Base-by-base conservation (phyloP, 2,329 filamentous ascomycete species). In the Claviceps paspali region DNA sequence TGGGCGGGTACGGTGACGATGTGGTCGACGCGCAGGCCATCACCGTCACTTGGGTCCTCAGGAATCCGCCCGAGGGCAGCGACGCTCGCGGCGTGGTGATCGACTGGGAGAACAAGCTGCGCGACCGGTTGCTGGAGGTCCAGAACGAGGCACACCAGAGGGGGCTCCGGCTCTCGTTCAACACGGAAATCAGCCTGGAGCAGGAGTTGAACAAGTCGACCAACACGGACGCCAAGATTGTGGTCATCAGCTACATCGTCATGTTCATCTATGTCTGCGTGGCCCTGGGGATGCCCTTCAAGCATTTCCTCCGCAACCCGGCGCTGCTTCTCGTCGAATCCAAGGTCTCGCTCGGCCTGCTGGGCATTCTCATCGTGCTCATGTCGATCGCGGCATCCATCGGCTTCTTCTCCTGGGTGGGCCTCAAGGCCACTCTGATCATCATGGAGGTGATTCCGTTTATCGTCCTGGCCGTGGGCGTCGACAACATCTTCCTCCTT, bases 401-500 rank as follows among this genome's bases (percentile, higher is more conserved):
- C 37, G 91, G 91, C 1, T 65, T 98, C 29, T 98, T 96, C 53
- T 94, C 91, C 1, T 91, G 85, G 54, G 73, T 77, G 27, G 87
- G 87, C 1, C 74, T 98, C 51, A 95, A 93, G 60, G 91, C 88
- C 11, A 98, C 91, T 0, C 66, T 98, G 46, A 98, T 98, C 51
- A 98, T 98, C 43, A 88, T 92, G 4, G 91, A 98, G 54, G 91
- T 98, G 43, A 98, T 98, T 45, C 91, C 91, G 0, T 98, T 98
- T 59, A 79, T 98, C 45, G 88, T 98, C 8, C 65, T 98, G 15
- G 91, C 91, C 10, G 87, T 98, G 21, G 91, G 91, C 32, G 92
- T 98, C 3, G 91, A 98, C 68, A 98, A 98, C 53, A 96, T 98
- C 50, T 98, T 98, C 62, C 65, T 98, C 39, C 94, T 98, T 41